A percentile compares a stretch with the other conserved stretches of the same genome.
These are phyloP conservation scores for Stachybotrys chlorohalonatus DNA, from an alignment of 2,329 filamentous ascomycete genomes.

Conservation along the genomic window DNA sequence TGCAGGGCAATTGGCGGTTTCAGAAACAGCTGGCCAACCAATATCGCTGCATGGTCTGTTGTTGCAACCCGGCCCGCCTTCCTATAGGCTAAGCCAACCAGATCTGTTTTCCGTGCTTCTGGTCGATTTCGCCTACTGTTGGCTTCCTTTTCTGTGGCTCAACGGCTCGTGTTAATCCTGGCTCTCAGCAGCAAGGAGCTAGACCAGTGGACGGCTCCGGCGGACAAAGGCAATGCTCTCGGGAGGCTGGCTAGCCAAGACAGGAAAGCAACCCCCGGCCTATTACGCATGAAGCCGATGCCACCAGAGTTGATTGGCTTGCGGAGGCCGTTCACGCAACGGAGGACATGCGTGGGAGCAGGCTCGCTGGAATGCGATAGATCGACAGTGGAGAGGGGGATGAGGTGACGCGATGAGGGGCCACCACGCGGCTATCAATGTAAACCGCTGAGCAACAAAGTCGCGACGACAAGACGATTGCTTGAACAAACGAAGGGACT, in stretches of 20 bases:
- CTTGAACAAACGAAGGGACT: not conserved
- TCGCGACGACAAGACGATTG: not conserved
- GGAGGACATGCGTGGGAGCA: too few species aligned
- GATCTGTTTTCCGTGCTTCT: not conserved
- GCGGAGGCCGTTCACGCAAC: too few species aligned
- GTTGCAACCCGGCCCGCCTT: not conserved
- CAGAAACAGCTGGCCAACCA: slow-evolving; percentile 9
- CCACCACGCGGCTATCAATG: not conserved
- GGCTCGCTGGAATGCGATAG: too few species aligned
- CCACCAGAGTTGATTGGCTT: too few species aligned
- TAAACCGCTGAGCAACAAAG: not conserved
- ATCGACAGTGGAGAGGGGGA: not conserved
- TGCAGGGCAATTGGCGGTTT: slow-evolving; percentile 3
- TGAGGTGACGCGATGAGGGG: not conserved
- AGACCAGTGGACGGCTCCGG: not conserved
- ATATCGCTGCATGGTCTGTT: not conserved
- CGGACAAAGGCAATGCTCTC: too few species aligned
- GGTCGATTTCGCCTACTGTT: too few species aligned
- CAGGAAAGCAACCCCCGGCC: too few species aligned
- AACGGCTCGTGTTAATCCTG: not conserved
- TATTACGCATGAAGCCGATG: too few species aligned
- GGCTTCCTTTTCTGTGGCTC: not conserved
- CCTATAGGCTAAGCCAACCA: not conserved
- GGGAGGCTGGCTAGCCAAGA: too few species aligned
- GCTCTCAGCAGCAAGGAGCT: not conserved